Conservation (phyloP, 2,329 filamentous ascomycete species). For the Aquanectria penicillioides region DNA sequence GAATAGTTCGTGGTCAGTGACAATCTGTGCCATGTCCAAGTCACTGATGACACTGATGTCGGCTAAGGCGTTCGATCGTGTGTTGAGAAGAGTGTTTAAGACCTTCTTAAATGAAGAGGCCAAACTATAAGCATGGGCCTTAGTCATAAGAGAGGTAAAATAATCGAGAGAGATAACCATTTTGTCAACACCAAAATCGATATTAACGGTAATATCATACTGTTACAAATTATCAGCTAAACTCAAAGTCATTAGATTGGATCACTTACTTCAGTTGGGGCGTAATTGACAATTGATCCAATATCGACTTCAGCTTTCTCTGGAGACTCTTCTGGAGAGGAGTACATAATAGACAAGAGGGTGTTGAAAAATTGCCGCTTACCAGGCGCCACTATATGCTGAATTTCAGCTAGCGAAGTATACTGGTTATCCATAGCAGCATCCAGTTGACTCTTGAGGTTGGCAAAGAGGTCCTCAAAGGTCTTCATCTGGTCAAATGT, state of each 20-base stretch:
- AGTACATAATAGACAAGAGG: constrained; percentile 2
- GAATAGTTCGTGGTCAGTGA: neutral
- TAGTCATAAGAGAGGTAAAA: neutral
- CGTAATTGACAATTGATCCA: neutral
- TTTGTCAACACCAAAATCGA: neutral
- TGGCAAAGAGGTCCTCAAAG: constrained; percentile 34
- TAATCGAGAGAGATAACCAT: constrained; percentile 5
- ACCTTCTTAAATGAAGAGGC: neutral
- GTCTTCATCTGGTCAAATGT: constrained; percentile 36
- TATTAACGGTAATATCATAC: constrained; percentile 5
- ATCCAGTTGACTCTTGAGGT: constrained; percentile 1
- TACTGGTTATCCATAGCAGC: constrained; percentile 6
- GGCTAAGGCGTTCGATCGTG: neutral
- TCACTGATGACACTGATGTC: neutral
- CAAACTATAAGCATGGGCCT: neutral
- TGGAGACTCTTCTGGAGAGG: neutral
- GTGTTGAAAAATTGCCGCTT: constrained; percentile 8
- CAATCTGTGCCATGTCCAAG: neutral
- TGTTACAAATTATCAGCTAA: neutral
- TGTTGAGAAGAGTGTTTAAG: neutral
- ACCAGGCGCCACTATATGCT: neutral
- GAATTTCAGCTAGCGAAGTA: neutral
- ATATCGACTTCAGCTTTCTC: neutral
- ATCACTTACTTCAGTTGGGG: neutral
- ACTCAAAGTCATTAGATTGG: neutral